A percentile compares a stretch with the other conserved stretches of the same genome.
Evolutionary conservation across 306 rosid species (phyloP).

Genomic region (Bauhinia variegata): DNA sequence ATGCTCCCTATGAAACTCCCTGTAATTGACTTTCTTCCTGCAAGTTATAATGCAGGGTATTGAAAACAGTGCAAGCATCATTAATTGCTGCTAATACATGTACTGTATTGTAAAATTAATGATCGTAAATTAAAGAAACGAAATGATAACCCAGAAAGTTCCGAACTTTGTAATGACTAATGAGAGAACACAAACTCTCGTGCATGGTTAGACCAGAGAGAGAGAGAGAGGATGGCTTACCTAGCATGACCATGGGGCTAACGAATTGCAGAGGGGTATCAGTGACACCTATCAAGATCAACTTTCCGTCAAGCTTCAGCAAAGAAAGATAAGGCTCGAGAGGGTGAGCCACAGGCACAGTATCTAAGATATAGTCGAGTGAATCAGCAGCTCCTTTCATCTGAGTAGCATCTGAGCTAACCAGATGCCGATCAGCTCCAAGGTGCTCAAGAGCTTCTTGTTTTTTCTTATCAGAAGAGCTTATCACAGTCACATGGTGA

Average conservation of each 20-base stretch:
- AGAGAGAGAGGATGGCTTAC: slow-evolving; percentile 33
- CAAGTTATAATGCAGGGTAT: background rate
- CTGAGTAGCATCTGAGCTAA: slow-evolving; percentile 62
- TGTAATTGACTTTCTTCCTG: slow-evolving; percentile 78
- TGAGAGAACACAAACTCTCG: background rate
- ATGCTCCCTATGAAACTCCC: slow-evolving; percentile 92
- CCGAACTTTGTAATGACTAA: background rate
- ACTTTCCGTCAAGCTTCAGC: slow-evolving; percentile 77
- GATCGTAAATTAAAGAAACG: background rate
- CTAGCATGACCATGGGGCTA: slow-evolving; percentile 79
- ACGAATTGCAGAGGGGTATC: slow-evolving; percentile 75
- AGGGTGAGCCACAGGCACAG: slow-evolving; percentile 80
- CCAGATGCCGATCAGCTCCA: slow-evolving; percentile 75
- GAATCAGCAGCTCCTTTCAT: slow-evolving; percentile 75
- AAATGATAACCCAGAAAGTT: too few species aligned
- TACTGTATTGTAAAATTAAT: background rate
- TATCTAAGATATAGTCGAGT: slow-evolving; percentile 79
- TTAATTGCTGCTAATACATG: background rate
- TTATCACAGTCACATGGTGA: slow-evolving; percentile 85
- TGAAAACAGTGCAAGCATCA: background rate
- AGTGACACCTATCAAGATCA: slow-evolving; percentile 85
- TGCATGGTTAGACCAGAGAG: background rate
- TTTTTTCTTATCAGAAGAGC: slow-evolving; percentile 87
- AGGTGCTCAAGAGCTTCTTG: slow-evolving; percentile 73
- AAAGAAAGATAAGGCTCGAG: slow-evolving; percentile 87